Conservation (phyloP, 1,284 basidiomycete genomes). For the Malassezia restricta region DNA sequence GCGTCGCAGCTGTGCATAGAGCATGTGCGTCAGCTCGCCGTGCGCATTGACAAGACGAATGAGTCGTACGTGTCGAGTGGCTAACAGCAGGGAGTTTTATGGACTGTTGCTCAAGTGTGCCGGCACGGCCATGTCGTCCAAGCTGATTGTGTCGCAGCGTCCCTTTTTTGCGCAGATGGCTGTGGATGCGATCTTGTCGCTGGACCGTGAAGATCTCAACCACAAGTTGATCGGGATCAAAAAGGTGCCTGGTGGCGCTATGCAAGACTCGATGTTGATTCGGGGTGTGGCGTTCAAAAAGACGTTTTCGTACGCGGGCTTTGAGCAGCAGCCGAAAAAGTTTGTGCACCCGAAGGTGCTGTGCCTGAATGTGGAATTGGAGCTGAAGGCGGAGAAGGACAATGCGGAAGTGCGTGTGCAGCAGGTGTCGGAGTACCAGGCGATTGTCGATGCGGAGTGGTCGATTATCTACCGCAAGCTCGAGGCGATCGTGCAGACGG, state of each 20-base stretch:
- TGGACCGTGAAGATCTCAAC: constrained; percentile 88
- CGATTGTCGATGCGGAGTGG: constrained; percentile 99
- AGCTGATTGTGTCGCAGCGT: constrained; percentile 96
- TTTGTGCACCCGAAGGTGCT: constrained; percentile 81
- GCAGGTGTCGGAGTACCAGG: constrained; percentile 75
- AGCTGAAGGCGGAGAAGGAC: constrained; percentile 98
- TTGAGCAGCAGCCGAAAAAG: constrained; percentile 94
- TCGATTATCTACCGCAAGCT: constrained; percentile 97
- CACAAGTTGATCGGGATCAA: constrained; percentile 96
- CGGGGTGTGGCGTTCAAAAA: constrained; percentile 98
- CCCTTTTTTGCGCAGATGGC: constrained; percentile 99
- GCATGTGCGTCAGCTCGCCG: constrained; percentile 76
- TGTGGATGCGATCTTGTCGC: constrained; percentile 68
- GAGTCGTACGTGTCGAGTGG: constrained; percentile 57
- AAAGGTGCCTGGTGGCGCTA: constrained; percentile 95
- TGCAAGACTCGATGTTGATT: constrained; percentile 79
- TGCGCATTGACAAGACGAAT: constrained; percentile 79
- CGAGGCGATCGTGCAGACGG: constrained; percentile 87
- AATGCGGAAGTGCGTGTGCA: constrained; percentile 97
- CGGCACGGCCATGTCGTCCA: constrained; percentile 97
- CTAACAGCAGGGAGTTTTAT: constrained; percentile 62
- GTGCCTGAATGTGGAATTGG: constrained; percentile 93
- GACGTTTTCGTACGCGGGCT: constrained; percentile 97
- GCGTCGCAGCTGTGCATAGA: constrained; percentile 75
- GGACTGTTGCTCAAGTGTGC: constrained; percentile 91